Conservation (phyloP, 805 yeast species). For the Kazachstania psychrophila region DNA sequence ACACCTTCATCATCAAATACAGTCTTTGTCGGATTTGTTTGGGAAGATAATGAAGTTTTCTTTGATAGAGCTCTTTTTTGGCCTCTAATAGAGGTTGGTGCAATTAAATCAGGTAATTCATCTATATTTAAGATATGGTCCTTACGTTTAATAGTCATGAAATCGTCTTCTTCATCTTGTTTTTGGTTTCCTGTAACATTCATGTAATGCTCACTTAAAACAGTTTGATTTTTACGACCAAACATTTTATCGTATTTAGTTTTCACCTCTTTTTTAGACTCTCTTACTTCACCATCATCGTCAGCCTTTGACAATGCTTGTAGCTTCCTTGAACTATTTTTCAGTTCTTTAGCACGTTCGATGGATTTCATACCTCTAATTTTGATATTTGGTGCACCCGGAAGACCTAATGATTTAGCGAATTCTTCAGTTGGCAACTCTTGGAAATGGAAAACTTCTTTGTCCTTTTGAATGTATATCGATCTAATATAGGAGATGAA, state of each 20-base stretch:
- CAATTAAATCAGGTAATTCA: slow-evolving; percentile 51
- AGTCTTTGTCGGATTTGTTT: slow-evolving; percentile 67
- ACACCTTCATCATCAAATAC: slow-evolving; percentile 90
- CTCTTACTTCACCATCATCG: slow-evolving; percentile 54
- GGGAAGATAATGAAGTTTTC: slow-evolving; percentile 53
- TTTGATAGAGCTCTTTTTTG: slow-evolving; percentile 81
- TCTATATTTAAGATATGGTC: slow-evolving; percentile 63
- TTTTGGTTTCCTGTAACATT: slow-evolving; percentile 49
- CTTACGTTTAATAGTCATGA: slow-evolving; percentile 67
- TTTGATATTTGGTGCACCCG: slow-evolving; percentile 92
- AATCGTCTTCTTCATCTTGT: slow-evolving; percentile 51
- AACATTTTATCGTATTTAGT: slow-evolving; percentile 95
- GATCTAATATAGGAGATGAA: slow-evolving; percentile 86
- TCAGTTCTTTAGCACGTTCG: slow-evolving; percentile 52
- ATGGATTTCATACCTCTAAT: slow-evolving; percentile 42
- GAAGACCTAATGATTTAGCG: slow-evolving; percentile 84
- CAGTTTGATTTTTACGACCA: slow-evolving; percentile 87
- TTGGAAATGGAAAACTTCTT: slow-evolving; percentile 71
- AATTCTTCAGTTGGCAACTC: slow-evolving; percentile 71
- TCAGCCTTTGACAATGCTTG: slow-evolving; percentile 45
- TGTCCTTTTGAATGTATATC: slow-evolving; percentile 76
- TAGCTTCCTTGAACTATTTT: slow-evolving; percentile 72
- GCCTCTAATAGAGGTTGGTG: slow-evolving; percentile 73
- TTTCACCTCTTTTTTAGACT: slow-evolving; percentile 38
- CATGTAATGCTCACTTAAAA: slow-evolving; percentile 79